A percentile compares a stretch with the other conserved stretches of the same genome.
Evolutionary conservation across 2,329 filamentous ascomycete genomes (phyloP).

Genomic region (Seiridium unicorne): DNA sequence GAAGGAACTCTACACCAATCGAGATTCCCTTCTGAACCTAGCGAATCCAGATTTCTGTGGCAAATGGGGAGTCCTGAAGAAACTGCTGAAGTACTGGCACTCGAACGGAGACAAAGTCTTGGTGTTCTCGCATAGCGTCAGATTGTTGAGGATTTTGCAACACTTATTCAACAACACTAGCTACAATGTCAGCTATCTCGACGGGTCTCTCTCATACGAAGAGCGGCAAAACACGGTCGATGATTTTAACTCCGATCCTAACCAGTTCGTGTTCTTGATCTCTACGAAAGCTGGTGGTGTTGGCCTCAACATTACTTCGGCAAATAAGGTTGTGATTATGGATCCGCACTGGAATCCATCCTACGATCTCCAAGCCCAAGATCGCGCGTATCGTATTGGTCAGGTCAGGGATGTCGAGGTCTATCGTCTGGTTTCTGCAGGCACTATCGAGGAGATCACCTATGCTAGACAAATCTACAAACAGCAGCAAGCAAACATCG

Average conservation of each 20-base stretch:
- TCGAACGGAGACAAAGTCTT: slow-evolving; percentile 89
- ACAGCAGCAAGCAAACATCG: slow-evolving; percentile 97
- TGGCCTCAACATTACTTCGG: slow-evolving; percentile 93
- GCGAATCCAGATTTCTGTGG: slow-evolving; percentile 91
- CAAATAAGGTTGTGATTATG: slow-evolving; percentile 96
- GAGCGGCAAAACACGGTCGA: slow-evolving; percentile 82
- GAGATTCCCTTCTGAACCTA: slow-evolving; percentile 77
- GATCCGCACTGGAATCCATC: slow-evolving; percentile 98
- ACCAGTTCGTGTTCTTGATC: slow-evolving; percentile 92
- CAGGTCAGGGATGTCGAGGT: slow-evolving; percentile 93
- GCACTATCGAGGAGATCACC: slow-evolving; percentile 95
- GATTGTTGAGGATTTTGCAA: slow-evolving; percentile 78
- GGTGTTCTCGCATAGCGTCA: slow-evolving; percentile 90
- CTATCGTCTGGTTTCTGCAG: slow-evolving; percentile 84
- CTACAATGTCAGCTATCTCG: slow-evolving; percentile 89
- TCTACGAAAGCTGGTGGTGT: slow-evolving; percentile 92
- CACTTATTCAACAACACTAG: slow-evolving; percentile 83
- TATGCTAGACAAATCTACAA: slow-evolving; percentile 98
- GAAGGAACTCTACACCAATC: slow-evolving; percentile 69
- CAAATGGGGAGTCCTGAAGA: slow-evolving; percentile 91
- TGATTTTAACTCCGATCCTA: slow-evolving; percentile 84
- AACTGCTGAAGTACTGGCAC: slow-evolving; percentile 87
- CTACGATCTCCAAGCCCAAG: slow-evolving; percentile 93
- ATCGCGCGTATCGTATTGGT: slow-evolving; percentile 93
- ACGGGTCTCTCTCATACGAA: slow-evolving; percentile 79